A percentile compares a stretch with the other conserved stretches of the same genome.
These are phyloP conservation scores for Neurospora sp. DNA, from an alignment of 495 filamentous ascomycete genomes.

Conservation along the genomic window DNA sequence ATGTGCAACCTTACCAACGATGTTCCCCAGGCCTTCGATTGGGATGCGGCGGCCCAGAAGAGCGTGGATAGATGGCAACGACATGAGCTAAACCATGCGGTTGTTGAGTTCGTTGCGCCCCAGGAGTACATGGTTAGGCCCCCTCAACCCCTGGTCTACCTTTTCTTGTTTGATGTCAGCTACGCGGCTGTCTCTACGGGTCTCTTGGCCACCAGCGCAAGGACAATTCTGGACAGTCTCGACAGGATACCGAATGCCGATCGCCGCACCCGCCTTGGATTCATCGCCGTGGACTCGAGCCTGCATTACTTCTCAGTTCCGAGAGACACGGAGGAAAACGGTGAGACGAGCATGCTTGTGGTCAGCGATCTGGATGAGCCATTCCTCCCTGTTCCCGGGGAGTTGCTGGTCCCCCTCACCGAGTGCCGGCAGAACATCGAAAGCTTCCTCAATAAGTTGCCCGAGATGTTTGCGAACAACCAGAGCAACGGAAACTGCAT, in stretches of 20 bases:
- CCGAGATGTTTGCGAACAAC: constrained; percentile 93
- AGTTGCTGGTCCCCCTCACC: constrained; percentile 82
- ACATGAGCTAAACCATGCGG: constrained; percentile 83
- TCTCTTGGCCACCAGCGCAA: constrained; percentile 86
- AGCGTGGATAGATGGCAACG: constrained; percentile 81
- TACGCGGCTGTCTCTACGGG: constrained; percentile 84
- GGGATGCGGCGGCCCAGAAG: constrained; percentile 87
- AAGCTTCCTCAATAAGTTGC: constrained; percentile 79
- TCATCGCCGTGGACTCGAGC: constrained; percentile 91
- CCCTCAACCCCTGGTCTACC: constrained; percentile 93
- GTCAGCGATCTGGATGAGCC: constrained; percentile 95
- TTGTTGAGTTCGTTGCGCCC: constrained; percentile 93
- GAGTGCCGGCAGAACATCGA: constrained; percentile 89
- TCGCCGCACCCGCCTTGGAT: constrained; percentile 80
- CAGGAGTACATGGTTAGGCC: constrained; percentile 99
- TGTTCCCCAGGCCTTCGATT: constrained; percentile 96
- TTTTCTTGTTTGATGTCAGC: constrained; percentile 96
- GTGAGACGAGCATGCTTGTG: constrained; percentile 82
- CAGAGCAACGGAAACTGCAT: constrained; percentile 79
- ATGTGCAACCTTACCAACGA: constrained; percentile 99
- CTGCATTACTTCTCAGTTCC: constrained; percentile 94
- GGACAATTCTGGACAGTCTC: constrained; percentile 89
- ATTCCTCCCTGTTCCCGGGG: constrained; percentile 86
- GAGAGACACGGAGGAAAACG: constrained; percentile 71
- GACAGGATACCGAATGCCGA: constrained; percentile 97